phyloP scores from a whole-genome alignment of 2,329 filamentous ascomycete genomes.

The Pseudophaeomoniella oleicola region DNA sequence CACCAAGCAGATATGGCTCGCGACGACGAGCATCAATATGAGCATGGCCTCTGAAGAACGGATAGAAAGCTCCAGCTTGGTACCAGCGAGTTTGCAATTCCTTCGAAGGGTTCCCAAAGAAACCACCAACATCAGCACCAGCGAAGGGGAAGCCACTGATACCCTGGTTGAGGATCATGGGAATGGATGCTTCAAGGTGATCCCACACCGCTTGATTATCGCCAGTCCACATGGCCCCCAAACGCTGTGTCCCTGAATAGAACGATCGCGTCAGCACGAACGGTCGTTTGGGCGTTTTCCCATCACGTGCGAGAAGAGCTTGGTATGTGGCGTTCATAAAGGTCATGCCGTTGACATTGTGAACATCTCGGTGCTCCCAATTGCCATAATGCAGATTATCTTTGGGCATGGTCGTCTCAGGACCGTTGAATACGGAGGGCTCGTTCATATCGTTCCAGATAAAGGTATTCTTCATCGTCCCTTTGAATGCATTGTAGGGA shows the following conservation, averaged over 20 bases:
- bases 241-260: slow-evolving; percentile 76
- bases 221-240: slow-evolving; percentile 96
- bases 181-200: slow-evolving; percentile 74
- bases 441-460: slow-evolving; percentile 99
- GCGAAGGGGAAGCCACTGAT: slow-evolving; percentile 89
- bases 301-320: slow-evolving; percentile 68
- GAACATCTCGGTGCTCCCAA: slow-evolving; percentile 94
- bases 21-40: slow-evolving; percentile 92
- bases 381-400: slow-evolving; percentile 83
- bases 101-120: slow-evolving; percentile 92
- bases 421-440: slow-evolving; percentile 95
- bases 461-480: slow-evolving; percentile 72
- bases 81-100: slow-evolving; percentile 92
- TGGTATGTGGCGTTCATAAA: slow-evolving; percentile 90
- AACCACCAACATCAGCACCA: slow-evolving; percentile 90
- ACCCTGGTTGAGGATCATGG: slow-evolving; percentile 87
- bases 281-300: slow-evolving; percentile 61
- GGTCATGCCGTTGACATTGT: slow-evolving; percentile 91
- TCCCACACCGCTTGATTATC: slow-evolving; percentile 93
- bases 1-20: slow-evolving; percentile 77
- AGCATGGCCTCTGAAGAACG: slow-evolving; percentile 93
- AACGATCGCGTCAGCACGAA: slow-evolving; percentile 90
- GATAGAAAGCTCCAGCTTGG: slow-evolving; percentile 90
- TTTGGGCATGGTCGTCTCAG: slow-evolving; percentile 97
- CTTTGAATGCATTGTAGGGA: slow-evolving; percentile 76